Evolutionary conservation across 345 rosid genomes (phyloP), one percentile per base, ranked within the genome.

Genomic region (Gynandropsis gynandra): DNA sequence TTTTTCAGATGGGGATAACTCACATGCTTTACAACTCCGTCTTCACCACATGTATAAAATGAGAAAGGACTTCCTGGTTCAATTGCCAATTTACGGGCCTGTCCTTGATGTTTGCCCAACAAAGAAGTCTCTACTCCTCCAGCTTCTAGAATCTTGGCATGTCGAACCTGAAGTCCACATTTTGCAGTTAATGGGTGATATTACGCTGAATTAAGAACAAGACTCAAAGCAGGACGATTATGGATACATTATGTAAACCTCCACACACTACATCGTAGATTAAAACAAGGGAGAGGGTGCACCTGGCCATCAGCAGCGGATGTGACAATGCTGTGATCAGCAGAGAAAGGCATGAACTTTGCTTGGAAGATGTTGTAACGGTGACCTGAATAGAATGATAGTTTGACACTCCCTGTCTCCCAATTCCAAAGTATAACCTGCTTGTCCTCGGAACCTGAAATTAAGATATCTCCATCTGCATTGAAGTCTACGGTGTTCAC

Each of bases 231-330:
- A n/a, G n/a, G n/a, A n/a, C n/a, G n/a, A n/a, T n/a, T n/a, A n/a
- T n/a, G n/a, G n/a, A n/a, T 9, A 20, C 14, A 14, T 12, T 39
- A 21, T 39, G 21, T 29, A 27, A 16, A 29, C 10, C 40, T 5
- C 15, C 12, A 21, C 9, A 42, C 21, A 13, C 16, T 21, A 42
- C 14, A 8, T 42, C 9, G 19, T 21, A 42, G 17, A 1, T 39
- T 36, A 18, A 24, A 36, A 45, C 4, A 40, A 55, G 59, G 8
- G 13, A 8, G 10, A n/a, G 18, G 11, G 43, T 4, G 43, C 49
- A 83, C 96, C 98, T 87, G 75, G 14, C 87, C 89, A 67, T 84
- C 98, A 12, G 95, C 87, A 60, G 87, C 93, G 70, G 84, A 82
- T 1, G 95, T 84, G 61, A 90, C 87, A 32, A 87, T 76, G 70